Conservation (phyloP, 2,329 filamentous ascomycete species). For the Colletotrichum plurivorum region DNA sequence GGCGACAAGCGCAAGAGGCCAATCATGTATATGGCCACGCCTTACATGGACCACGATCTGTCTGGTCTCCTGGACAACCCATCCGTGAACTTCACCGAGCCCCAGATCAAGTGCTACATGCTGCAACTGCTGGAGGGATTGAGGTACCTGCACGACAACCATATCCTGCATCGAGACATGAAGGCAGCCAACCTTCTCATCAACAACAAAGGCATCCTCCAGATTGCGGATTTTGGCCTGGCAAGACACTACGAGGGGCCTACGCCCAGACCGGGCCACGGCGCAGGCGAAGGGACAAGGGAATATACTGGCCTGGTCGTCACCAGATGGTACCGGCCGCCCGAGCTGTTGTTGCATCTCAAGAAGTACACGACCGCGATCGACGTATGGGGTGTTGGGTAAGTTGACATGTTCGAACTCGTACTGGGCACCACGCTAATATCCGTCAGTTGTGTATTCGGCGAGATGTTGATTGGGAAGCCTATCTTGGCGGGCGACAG, state of each 20-base stretch:
- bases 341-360: conserved; percentile 90
- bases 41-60: conserved; percentile 99
- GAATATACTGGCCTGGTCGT: conserved; percentile 98
- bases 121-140: conserved; percentile 92
- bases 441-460: conserved; percentile 86
- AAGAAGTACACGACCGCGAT: conserved; percentile 97
- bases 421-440: conserved; percentile 41
- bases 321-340: conserved; percentile 96
- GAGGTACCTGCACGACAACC: conserved; percentile 88
- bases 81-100: conserved; percentile 85
- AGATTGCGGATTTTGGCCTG: conserved; percentile 97
- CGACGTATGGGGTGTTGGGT: conserved; percentile 98
- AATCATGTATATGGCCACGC: conserved; percentile 98
- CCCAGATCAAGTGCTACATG: conserved; percentile 99
- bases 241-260: conserved; percentile 93
- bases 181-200: conserved; percentile 98
- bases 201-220: conserved; percentile 91
- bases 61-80: conserved; percentile 97
- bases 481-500: conserved; percentile 93
- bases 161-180: conserved; percentile 97
- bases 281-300: conserved; percentile 86
- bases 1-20: conserved; percentile 84
- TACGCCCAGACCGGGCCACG: conserved; percentile 80
- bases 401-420: conserved; percentile 52
- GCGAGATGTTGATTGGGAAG: conserved; percentile 95